Base-by-base conservation (phyloP, 352 stramenopile species). In the Pythium biforme region DNA sequence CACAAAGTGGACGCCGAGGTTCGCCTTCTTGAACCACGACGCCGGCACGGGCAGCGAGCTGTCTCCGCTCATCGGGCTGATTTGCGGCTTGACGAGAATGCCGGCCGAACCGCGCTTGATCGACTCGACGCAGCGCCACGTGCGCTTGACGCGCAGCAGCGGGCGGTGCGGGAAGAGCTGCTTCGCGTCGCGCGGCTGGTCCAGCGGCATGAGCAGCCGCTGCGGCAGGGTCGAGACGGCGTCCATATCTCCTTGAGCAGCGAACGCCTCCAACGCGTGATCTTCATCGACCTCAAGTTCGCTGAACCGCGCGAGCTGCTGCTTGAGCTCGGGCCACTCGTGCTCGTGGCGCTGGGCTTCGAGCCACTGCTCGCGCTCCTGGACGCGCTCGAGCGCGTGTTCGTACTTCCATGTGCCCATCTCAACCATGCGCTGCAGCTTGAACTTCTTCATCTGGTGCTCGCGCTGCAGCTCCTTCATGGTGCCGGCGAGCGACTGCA, bases 41-140 rank as follows among this genome's bases (percentile, higher is more conserved):
- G 78, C 75, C 0, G 81, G 76, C 6, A 95, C 72, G 0, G 83
- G 81, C 46, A 96, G 74, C 9, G 88, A 96, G 48, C 79, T 92
- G 66, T 96, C 88, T 19, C 86, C 88, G 59, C 86, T 96, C 79
- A 96, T 92, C 0, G 88, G 88, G 55, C 87, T 95, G 72, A 96
- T 96, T 66, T 96, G 88, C n/a, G 86, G 84, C 58, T 96, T 96
- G 9, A 96, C 84, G 12, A 96, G 75, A 54, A 96, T 96, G 17
- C 87, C 87, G 7, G 86, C 81, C 8, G 77, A 83, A 12, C 84
- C 84, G 19, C 72, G 72, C 29, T 88, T 60, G 43, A 94, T 95
- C 23, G 83, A 91, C 59, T 96, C 86, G 41, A 94, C 77, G 59
- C 88, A 96, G 3, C 88, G 74, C 81, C 87, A 94, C 26, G 84